Percentiles rank a stretch among this genome's conserved stretches.
Conservation (phyloP, 106 monocot genomes). For the Phalaenopsis aphrodite region DNA sequence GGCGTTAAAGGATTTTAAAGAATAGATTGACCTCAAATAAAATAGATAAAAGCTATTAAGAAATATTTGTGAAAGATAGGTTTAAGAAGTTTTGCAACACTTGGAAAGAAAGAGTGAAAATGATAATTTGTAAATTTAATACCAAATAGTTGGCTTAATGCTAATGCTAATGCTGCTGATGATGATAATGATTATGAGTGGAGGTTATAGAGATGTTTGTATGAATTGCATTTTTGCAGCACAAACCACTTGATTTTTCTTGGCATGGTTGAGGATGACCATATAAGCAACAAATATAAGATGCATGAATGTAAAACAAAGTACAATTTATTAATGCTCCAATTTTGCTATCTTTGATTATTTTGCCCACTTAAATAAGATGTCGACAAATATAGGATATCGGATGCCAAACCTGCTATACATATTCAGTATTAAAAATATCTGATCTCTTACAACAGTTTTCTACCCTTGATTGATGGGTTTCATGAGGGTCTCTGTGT, state of each 20-base stretch:
- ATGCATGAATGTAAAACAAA: neutral
- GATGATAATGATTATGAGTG: neutral
- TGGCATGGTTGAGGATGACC: neutral
- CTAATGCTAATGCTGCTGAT: neutral
- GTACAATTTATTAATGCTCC: neutral
- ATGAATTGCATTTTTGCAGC: neutral
- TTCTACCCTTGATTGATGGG: neutral
- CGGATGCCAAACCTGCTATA: neutral
- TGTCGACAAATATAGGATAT: neutral
- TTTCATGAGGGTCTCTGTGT: neutral
- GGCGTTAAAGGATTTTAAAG: neutral
- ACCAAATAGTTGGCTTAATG: neutral
- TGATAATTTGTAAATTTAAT: neutral
- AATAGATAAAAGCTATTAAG: neutral
- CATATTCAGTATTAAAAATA: conserved; percentile 2
- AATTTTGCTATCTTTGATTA: neutral
- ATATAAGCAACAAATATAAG: neutral
- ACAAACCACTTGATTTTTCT: neutral
- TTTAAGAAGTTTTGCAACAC: neutral
- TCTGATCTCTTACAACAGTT: neutral
- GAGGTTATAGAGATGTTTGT: neutral
- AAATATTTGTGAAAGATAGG: neutral
- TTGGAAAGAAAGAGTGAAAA: neutral
- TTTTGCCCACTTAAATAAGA: neutral
- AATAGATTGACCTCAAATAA: neutral